phyloP scores from a whole-genome alignment of 2,329 filamentous ascomycete genomes.

The Rutstroemia sp. region DNA sequence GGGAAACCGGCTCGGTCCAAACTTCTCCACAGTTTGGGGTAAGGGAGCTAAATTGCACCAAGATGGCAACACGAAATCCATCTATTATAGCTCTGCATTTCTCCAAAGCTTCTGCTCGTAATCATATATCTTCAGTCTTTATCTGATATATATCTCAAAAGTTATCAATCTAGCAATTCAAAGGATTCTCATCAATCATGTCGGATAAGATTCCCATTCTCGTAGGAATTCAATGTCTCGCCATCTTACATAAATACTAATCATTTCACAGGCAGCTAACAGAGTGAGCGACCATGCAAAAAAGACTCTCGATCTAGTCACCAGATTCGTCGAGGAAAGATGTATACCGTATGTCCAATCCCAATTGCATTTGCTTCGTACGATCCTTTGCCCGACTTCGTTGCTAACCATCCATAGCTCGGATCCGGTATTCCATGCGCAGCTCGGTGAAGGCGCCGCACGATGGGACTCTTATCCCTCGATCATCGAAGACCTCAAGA shows the following conservation, averaged over 20 bases:
- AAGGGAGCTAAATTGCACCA: neutral
- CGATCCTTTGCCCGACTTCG: conserved; percentile 4
- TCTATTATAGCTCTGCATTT: neutral
- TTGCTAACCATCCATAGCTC: conserved; percentile 40
- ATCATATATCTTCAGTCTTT: too few species aligned
- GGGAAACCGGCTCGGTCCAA: conserved; percentile 9
- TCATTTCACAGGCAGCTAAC: conserved; percentile 21
- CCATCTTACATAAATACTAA: conserved; percentile 14
- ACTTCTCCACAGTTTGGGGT: conserved; percentile 12
- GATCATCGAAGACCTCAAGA: conserved; percentile 85
- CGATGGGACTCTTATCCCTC: conserved; percentile 76
- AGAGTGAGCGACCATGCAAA: conserved; percentile 77
- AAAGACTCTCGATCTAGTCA: conserved; percentile 78
- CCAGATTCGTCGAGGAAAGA: conserved; percentile 95
- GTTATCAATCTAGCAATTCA: neutral
- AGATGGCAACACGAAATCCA: neutral
- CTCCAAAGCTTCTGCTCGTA: too few species aligned
- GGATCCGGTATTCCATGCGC: conserved; percentile 72
- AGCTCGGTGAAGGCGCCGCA: conserved; percentile 64
- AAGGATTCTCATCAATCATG: conserved; percentile 29
- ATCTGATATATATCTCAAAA: too few species aligned
- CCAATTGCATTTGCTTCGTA: neutral
- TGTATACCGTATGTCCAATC: conserved; percentile 62
- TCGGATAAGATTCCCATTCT: conserved; percentile 40
- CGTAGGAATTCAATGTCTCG: conserved; percentile 28